Percentiles rank a stretch among this genome's conserved stretches.
Conservation (phyloP, 768 basidiomycete species). For the Suillus discolor region DNA sequence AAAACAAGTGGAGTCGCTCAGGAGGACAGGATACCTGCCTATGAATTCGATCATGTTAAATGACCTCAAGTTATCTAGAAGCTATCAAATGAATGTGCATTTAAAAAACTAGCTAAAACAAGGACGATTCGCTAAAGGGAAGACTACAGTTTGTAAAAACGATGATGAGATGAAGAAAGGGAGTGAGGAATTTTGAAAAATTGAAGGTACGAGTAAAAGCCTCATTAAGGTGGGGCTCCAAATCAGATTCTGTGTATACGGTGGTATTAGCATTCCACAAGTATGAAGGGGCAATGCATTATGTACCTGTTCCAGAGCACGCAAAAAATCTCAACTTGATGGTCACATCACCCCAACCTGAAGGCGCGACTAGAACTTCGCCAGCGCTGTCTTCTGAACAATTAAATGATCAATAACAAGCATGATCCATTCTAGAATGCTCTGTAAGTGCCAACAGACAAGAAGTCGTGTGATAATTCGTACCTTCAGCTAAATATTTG, state of each 20-base stretch:
- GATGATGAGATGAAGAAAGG: no score
- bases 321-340: conserved; percentile 84
- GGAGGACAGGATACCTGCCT: no score
- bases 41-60: no score
- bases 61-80: no score
- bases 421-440: conserved; percentile 72
- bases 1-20: no score
- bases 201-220: conserved; percentile 47
- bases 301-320: conserved; percentile 78
- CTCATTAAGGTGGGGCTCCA: conserved; percentile 62
- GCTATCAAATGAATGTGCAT: no score
- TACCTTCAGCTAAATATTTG: conserved; percentile 90
- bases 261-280: conserved; percentile 11
- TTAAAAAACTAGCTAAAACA: no score
- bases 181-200: no score
- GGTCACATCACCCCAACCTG: conserved; percentile 89
- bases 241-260: conserved; percentile 67
- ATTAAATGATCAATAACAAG: no score
- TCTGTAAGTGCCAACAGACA: conserved; percentile 8
- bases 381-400: no score
- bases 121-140: no score
- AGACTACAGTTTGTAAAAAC: no score
- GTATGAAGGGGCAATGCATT: conserved; percentile 11
- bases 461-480: conserved; percentile 12
- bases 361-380: conserved; percentile 53